These are phyloP conservation scores for Populus nigra DNA, from an alignment of 345 rosid genomes.

Conservation along the genomic window DNA sequence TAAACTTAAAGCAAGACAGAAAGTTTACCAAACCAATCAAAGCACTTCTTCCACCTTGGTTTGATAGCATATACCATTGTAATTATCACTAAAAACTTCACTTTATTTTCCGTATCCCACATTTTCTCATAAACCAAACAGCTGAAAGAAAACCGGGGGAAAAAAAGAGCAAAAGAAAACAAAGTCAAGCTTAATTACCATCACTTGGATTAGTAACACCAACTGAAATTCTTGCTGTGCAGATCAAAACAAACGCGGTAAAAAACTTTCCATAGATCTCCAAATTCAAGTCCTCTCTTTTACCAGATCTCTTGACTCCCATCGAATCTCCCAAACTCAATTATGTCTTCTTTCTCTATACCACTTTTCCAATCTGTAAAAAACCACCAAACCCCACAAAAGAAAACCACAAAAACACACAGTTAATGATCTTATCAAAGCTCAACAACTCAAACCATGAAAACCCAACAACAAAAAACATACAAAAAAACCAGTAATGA, in stretches of 20 bases:
- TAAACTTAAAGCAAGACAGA: background rate
- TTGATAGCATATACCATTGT: background rate
- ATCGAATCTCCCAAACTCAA: constrained; percentile 39
- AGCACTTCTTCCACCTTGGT: background rate
- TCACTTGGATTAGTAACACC: constrained; percentile 70
- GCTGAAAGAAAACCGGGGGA: background rate
- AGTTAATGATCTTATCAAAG: constrained; percentile 11
- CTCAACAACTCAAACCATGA: constrained; percentile 10
- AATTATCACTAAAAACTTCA: background rate
- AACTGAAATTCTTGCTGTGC: constrained; percentile 43
- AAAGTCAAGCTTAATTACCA: constrained; percentile 43
- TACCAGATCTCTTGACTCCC: constrained; percentile 55
- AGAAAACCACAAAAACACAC: constrained; percentile 8
- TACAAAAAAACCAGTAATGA: background rate
- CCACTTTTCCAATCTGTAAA: constrained; percentile 46
- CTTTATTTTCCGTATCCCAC: background rate
- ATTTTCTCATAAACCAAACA: constrained; percentile 7
- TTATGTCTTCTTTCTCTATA: constrained; percentile 15
- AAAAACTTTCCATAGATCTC: constrained; percentile 46
- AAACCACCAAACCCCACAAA: background rate
- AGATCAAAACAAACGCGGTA: constrained; percentile 57
- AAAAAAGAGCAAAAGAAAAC: background rate
- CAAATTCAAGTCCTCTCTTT: constrained; percentile 28
- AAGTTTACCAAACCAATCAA: background rate
- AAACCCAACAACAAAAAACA: constrained; percentile 15